phyloP scores from a whole-genome alignment of 345 rosid genomes.

The Murraya koenigii region DNA sequence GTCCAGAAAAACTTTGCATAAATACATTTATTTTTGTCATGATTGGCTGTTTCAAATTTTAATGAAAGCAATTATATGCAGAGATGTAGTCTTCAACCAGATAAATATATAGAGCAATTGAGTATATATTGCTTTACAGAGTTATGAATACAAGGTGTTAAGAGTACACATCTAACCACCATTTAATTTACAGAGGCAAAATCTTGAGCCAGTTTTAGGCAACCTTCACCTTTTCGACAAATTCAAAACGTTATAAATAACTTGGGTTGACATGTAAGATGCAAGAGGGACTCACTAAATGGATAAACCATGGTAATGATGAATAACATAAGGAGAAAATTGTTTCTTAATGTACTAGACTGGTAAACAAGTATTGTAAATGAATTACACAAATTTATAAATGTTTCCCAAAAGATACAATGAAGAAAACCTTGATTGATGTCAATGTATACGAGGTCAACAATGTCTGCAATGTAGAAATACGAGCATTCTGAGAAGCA shows the following conservation, averaged over 20 bases:
- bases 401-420: not conserved
- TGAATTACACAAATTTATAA: not conserved
- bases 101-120: not conserved
- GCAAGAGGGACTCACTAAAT: not conserved
- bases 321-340: not conserved
- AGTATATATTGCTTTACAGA: not conserved
- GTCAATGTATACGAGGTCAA: not conserved
- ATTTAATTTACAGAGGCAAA: not conserved
- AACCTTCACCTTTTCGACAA: not conserved
- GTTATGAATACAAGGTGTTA: not conserved
- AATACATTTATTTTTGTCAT: not conserved
- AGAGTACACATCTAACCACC: not conserved
- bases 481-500: not conserved
- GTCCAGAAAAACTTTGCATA: not conserved
- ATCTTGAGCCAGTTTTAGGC: not conserved
- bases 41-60: not conserved
- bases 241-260: not conserved
- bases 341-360: not conserved
- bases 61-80: too few relatives aligned
- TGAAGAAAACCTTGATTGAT: not conserved
- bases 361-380: not conserved
- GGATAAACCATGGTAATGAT: not conserved
- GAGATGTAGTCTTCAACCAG: not conserved
- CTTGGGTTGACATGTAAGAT: not conserved
- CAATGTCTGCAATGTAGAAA: not conserved